Evolutionary conservation across 106 monocot species (phyloP).

Genomic region (Phalaenopsis equestris): DNA sequence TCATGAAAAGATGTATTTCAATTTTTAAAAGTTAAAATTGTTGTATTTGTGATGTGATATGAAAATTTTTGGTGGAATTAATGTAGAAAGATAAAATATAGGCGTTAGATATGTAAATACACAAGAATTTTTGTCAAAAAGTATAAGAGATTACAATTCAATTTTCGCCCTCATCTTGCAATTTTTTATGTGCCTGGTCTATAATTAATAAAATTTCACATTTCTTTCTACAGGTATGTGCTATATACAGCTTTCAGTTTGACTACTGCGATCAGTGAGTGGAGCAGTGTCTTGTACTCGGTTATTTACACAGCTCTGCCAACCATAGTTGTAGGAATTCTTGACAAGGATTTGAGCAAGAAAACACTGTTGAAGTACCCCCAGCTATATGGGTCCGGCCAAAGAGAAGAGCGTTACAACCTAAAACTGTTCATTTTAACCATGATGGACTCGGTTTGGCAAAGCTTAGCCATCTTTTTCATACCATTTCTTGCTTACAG

Average conservation of each 20-base stretch:
- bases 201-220: background rate
- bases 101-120: too few relatives aligned
- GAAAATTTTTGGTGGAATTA: too few relatives aligned
- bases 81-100: too few relatives aligned
- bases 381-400: slow-evolving; percentile 78
- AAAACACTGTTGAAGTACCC: slow-evolving; percentile 70
- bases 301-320: slow-evolving; percentile 86
- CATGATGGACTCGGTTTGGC: slow-evolving; percentile 78
- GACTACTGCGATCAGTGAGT: slow-evolving; percentile 71
- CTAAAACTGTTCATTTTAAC: slow-evolving; percentile 61
- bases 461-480: slow-evolving; percentile 74
- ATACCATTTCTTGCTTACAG: slow-evolving; percentile 67
- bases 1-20: too few relatives aligned
- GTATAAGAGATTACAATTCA: background rate
- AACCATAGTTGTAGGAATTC: slow-evolving; percentile 79
- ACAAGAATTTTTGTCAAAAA: background rate
- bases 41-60: too few relatives aligned
- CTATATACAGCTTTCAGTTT: slow-evolving; percentile 80
- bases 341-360: slow-evolving; percentile 84
- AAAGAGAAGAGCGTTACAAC: slow-evolving; percentile 85
- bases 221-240: slow-evolving; percentile 50
- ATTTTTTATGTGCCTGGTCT: background rate
- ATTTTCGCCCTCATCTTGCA: background rate
- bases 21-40: too few relatives aligned
- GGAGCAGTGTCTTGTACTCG: slow-evolving; percentile 87